Conservation (phyloP, 352 stramenopile species). For the Globisporangium nagaii region DNA sequence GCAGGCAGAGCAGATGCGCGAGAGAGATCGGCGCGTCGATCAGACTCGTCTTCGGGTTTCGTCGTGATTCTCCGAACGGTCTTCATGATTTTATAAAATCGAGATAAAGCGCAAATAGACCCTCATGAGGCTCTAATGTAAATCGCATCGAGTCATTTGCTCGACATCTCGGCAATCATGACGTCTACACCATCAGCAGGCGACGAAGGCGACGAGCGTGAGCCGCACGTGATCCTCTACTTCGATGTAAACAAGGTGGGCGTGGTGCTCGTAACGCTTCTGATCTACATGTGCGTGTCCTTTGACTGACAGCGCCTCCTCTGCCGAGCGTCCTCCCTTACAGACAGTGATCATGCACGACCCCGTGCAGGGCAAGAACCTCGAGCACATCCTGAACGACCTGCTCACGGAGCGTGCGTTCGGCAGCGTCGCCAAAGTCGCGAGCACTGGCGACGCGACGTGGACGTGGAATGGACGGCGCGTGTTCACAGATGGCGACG, state of each 20-base stretch:
- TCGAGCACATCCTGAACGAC: conserved; percentile 73
- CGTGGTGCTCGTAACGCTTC: not conserved
- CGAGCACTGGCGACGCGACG: conserved; percentile 11
- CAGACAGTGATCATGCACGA: conserved; percentile 84
- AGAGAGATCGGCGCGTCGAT: conserved; percentile 34
- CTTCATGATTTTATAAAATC: too few species aligned
- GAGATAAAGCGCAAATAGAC: too few species aligned
- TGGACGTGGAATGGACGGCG: conserved; percentile 48
- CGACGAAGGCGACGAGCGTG: not conserved
- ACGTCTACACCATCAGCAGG: too few species aligned
- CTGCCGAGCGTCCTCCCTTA: not conserved
- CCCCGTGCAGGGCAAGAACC: conserved; percentile 67
- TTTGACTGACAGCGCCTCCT: not conserved
- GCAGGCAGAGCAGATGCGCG: conserved; percentile 39
- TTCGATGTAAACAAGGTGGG: conserved; percentile 84
- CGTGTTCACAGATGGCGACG: conserved; percentile 5
- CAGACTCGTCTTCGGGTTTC: conserved; percentile 7
- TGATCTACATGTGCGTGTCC: too few species aligned
- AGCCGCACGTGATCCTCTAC: conserved; percentile 60
- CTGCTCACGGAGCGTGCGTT: conserved; percentile 56
- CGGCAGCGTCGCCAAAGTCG: conserved; percentile 15
- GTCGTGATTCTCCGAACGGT: too few species aligned
- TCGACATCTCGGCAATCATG: too few species aligned
- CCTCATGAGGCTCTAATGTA: too few species aligned
- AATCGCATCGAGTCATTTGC: too few species aligned